Conservation (phyloP, 306 rosid genomes). For the Dryas octopetala region DNA sequence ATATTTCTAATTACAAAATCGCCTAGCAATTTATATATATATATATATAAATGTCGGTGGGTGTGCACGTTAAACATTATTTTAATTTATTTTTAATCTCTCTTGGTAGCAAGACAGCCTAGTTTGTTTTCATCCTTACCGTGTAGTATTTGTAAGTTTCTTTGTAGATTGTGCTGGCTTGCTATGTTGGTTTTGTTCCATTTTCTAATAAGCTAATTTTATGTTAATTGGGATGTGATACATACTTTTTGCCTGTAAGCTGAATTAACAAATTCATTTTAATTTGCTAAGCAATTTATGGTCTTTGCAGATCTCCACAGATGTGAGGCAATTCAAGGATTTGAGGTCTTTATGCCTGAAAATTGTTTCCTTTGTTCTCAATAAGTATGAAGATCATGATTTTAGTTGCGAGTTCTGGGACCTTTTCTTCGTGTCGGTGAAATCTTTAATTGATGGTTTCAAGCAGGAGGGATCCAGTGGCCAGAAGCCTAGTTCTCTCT, state of each 20-base stretch:
- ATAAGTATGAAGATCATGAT: slow-evolving; percentile 69
- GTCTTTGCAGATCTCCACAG: slow-evolving; percentile 47
- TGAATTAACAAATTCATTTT: neutral
- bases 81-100: neutral
- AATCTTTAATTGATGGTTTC: slow-evolving; percentile 63
- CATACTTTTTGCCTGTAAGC: neutral
- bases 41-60: no score
- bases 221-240: neutral
- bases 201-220: neutral
- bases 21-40: no score
- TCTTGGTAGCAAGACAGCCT: neutral
- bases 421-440: slow-evolving; percentile 68
- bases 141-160: neutral
- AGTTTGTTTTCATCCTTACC: neutral
- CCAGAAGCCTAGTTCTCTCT: slow-evolving; percentile 90
- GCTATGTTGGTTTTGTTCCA: neutral
- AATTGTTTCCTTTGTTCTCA: slow-evolving; percentile 60
- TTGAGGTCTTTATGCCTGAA: slow-evolving; percentile 85
- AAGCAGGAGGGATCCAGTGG: slow-evolving; percentile 85
- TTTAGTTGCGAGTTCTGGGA: slow-evolving; percentile 75
- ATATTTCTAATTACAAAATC: neutral
- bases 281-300: neutral
- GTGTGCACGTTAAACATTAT: no score
- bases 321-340: slow-evolving; percentile 72
- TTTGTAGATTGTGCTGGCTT: neutral